Base-by-base conservation (phyloP, 768 basidiomycete species). In the Strobilomyces dryophilus region DNA sequence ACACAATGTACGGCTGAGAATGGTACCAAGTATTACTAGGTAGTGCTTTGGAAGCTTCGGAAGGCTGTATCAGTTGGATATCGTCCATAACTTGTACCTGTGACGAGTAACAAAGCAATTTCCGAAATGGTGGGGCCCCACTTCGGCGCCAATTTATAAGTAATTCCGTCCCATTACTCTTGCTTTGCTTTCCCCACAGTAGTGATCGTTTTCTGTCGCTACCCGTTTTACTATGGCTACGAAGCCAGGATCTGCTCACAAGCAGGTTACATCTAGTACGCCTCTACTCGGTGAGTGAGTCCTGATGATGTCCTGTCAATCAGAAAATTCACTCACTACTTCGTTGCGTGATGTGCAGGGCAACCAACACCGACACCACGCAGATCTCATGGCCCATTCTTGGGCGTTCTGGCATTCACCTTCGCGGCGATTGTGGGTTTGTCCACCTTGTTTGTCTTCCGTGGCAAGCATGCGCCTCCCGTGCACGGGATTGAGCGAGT, bases 1-100 rank as follows among this genome's bases (percentile, higher is more conserved):
- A 70, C 74, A 21, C 80, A 80, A 70, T 87, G 85, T 64, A 83
- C 72, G 35, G 76, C 74, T 51, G 64, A 82, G 71, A 79, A 87
- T 59, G 85, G 85, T 5, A 84, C 81, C 18, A 65, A 0, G 7
- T 68, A 66, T 39, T 53, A 55, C 42, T 62, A 56, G 47, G 15
- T 8, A 29, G n/a, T 1, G 21, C 20, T n/a, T 32, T 48, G 32
- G 20, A 27, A 12, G 17, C 18, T 31, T 2, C 34, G 8, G 31
- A 20, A 14, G 4, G 17, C n/a, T 44, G 27, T 46, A 40, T 26
- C 14, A 4, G 5, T 35, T 26, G 12, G 21, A 37, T n/a, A 37
- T 17, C 36, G 14, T 34, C 5, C 5, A 29, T 29, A 29, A 6
- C 5, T 10, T 11, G 11, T 34, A 34, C 34, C 14, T 34, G 34